These are phyloP conservation scores for Aethionema arabicum DNA, from an alignment of 345 rosid genomes.

Conservation along the genomic window DNA sequence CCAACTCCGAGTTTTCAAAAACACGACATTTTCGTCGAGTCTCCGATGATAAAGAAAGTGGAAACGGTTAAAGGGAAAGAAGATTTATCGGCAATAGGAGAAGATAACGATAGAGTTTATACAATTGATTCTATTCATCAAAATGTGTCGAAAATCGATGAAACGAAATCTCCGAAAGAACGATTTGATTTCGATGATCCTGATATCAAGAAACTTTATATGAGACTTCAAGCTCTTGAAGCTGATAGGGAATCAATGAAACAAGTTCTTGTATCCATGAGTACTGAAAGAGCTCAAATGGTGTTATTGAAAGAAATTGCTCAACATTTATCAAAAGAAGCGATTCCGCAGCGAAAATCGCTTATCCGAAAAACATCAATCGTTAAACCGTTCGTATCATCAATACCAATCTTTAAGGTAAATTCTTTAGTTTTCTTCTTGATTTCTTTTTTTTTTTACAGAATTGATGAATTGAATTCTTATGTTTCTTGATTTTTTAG, in stretches of 20 bases:
- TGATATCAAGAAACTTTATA: slow-evolving; percentile 74
- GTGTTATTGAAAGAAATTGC: slow-evolving; percentile 92
- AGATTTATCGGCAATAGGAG: slow-evolving; percentile 61
- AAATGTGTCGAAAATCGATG: slow-evolving; percentile 19
- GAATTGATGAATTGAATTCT: background rate
- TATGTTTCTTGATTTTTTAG: slow-evolving; percentile 34
- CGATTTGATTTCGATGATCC: slow-evolving; percentile 58
- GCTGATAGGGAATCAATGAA: slow-evolving; percentile 98
- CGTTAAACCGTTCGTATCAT: slow-evolving; percentile 45
- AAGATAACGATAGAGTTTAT: slow-evolving; percentile 78
- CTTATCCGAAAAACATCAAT: slow-evolving; percentile 51
- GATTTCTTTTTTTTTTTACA: too few relatives aligned
- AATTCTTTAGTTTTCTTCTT: slow-evolving; percentile 6
- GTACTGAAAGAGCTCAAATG: slow-evolving; percentile 85
- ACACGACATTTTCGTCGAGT: slow-evolving; percentile 45
- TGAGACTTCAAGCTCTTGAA: slow-evolving; percentile 93
- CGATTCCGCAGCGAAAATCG: slow-evolving; percentile 53
- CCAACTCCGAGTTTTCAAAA: slow-evolving; percentile 34
- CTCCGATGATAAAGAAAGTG: slow-evolving; percentile 64
- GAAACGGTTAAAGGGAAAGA: slow-evolving; percentile 49
- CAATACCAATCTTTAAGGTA: slow-evolving; percentile 79
- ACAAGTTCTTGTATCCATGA: slow-evolving; percentile 84
- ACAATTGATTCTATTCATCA: slow-evolving; percentile 73
- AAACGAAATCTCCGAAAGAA: slow-evolving; percentile 18
- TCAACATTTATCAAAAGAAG: slow-evolving; percentile 81